These are phyloP conservation scores for Albatrellus ellisii DNA, from an alignment of 768 basidiomycete genomes.

Conservation along the genomic window DNA sequence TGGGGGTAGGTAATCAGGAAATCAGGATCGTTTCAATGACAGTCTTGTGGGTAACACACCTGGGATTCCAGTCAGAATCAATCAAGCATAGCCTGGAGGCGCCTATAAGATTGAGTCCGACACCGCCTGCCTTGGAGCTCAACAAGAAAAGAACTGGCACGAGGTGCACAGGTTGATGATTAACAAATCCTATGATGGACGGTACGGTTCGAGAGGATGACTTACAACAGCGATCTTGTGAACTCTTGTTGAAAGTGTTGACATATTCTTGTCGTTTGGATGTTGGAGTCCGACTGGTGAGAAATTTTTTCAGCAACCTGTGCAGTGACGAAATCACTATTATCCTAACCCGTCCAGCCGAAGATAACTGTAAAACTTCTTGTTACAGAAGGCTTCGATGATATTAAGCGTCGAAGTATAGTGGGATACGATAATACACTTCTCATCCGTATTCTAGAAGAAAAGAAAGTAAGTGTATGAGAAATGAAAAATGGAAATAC, in stretches of 20 bases:
- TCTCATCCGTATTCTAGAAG: constrained; percentile 67
- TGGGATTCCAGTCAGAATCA: constrained; percentile 94
- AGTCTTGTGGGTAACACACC: constrained; percentile 27
- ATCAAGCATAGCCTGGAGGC: constrained; percentile 79
- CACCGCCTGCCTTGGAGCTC: constrained; percentile 91
- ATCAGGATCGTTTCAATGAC: too few relatives aligned
- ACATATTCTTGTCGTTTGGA: constrained; percentile 79
- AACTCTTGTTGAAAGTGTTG: constrained; percentile 74
- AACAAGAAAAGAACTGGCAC: constrained; percentile 73
- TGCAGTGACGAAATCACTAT: not conserved
- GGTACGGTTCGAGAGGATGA: constrained; percentile 8
- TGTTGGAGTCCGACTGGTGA: constrained; percentile 61
- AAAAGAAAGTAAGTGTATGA: constrained; percentile 1
- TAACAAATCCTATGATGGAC: not conserved
- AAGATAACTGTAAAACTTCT: constrained; percentile 60
- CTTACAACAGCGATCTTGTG: constrained; percentile 60
- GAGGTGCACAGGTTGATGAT: not conserved
- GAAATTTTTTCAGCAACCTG: too few relatives aligned
- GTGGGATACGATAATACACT: constrained; percentile 94
- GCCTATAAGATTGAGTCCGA: constrained; percentile 87
- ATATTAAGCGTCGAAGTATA: constrained; percentile 92
- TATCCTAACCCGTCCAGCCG: constrained; percentile 72
- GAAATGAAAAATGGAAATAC: not conserved
- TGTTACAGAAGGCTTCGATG: constrained; percentile 75
- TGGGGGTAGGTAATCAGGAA: not conserved